Conservation (phyloP, 306 rosid species). For the Oxytropis ochrocephala region DNA sequence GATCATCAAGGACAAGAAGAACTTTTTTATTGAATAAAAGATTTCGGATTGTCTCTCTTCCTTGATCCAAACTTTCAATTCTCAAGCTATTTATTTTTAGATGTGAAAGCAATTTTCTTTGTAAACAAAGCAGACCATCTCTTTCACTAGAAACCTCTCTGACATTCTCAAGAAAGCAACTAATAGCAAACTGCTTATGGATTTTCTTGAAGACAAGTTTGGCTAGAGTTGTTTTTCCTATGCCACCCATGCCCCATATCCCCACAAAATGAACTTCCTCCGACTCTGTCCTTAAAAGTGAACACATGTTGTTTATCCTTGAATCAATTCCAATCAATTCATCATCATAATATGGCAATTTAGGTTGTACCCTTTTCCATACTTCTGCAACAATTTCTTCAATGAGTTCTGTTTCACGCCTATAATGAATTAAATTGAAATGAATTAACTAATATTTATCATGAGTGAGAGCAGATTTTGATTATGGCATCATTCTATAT, state of each 20-base stretch:
- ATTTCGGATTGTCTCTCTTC: neutral
- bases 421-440: neutral
- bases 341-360: neutral
- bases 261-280: constrained; percentile 22
- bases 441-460: neutral
- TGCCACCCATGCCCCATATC: constrained; percentile 29
- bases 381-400: constrained; percentile 22
- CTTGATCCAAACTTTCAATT: neutral
- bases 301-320: neutral
- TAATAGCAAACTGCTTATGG: constrained; percentile 8
- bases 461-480: neutral
- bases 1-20: constrained; percentile 29
- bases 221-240: constrained; percentile 36
- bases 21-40: constrained; percentile 15
- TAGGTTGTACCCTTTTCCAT: constrained; percentile 1
- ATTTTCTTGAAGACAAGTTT: constrained; percentile 11
- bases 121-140: constrained; percentile 15
- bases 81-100: neutral
- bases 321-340: constrained; percentile 24
- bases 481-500: neutral
- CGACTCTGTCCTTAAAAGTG: neutral
- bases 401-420: constrained; percentile 17
- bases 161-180: constrained; percentile 18
- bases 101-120: neutral
- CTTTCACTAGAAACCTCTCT: constrained; percentile 15